Conservation (phyloP, 441 rosid species). For the Dalechampia spathulata region DNA sequence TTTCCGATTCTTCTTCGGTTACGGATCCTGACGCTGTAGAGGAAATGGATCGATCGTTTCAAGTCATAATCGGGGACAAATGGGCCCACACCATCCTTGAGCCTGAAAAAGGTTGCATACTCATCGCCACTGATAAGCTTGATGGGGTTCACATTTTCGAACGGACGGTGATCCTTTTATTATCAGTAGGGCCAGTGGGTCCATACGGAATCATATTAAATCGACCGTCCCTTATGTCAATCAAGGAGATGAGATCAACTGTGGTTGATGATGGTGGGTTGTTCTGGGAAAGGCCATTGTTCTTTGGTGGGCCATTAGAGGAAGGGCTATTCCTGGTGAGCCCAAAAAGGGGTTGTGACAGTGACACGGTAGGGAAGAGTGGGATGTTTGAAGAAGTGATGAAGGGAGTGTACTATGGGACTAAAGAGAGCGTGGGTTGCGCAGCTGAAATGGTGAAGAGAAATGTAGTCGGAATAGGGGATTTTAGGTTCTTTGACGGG, state of each 20-base stretch:
- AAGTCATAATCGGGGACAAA: slow-evolving; percentile 34
- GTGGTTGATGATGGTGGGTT: slow-evolving; percentile 39
- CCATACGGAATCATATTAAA: slow-evolving; percentile 82
- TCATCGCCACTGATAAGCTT: slow-evolving; percentile 78
- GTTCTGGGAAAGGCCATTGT: slow-evolving; percentile 54
- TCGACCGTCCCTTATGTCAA: slow-evolving; percentile 88
- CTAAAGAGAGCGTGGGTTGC: slow-evolving; percentile 63
- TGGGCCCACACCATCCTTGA: slow-evolving; percentile 82
- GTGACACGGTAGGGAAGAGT: slow-evolving; percentile 34
- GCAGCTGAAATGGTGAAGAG: slow-evolving; percentile 88
- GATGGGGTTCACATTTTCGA: slow-evolving; percentile 91
- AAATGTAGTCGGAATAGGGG: slow-evolving; percentile 51
- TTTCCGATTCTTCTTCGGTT: slow-evolving; percentile 26
- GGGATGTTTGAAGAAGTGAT: slow-evolving; percentile 67
- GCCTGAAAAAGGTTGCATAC: slow-evolving; percentile 81
- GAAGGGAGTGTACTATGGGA: slow-evolving; percentile 73
- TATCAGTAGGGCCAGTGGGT: slow-evolving; percentile 60
- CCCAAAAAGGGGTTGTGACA: slow-evolving; percentile 34
- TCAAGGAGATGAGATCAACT: slow-evolving; percentile 66
- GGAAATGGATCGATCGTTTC: slow-evolving; percentile 21
- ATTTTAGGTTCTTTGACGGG: slow-evolving; percentile 85
- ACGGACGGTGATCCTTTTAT: slow-evolving; percentile 68
- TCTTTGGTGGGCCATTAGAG: slow-evolving; percentile 85
- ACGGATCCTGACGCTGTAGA: slow-evolving; percentile 28
- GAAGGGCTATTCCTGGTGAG: slow-evolving; percentile 68